Conservation (phyloP, 2,329 filamentous ascomycete genomes). For the Aspergillus awamori region DNA sequence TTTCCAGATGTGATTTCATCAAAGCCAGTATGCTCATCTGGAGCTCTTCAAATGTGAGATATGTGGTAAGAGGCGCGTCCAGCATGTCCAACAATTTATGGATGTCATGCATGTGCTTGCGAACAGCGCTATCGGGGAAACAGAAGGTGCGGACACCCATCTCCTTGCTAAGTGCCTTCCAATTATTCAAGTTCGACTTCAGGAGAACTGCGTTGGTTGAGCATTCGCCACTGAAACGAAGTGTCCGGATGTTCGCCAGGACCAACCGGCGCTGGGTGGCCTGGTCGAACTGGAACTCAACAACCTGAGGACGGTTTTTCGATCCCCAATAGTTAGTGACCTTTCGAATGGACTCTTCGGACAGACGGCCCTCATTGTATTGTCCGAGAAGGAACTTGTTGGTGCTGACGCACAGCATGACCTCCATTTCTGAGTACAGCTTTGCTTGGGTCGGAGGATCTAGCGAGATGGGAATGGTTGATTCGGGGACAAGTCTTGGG, state of each 20-base stretch:
- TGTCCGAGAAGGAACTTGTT: conserved; percentile 51
- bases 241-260: conserved; percentile 47
- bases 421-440: conserved; percentile 50
- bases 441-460: conserved; percentile 45
- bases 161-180: conserved; percentile 51
- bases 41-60: conserved; percentile 44
- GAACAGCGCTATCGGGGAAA: conserved; percentile 51
- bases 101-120: conserved; percentile 54
- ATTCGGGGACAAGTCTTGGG: conserved; percentile 24
- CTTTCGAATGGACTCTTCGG: conserved; percentile 43
- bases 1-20: conserved; percentile 37
- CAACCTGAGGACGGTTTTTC: conserved; percentile 52
- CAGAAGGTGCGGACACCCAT: conserved; percentile 57
- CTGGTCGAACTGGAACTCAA: conserved; percentile 58
- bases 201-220: conserved; percentile 43
- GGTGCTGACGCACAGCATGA: conserved; percentile 49
- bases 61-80: conserved; percentile 44
- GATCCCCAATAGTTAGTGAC: conserved; percentile 46
- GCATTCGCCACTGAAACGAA: conserved; percentile 51
- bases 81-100: conserved; percentile 55
- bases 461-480: conserved; percentile 43
- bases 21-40: conserved; percentile 35
- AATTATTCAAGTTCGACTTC: conserved; percentile 53
- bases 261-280: conserved; percentile 54
- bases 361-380: conserved; percentile 43